A percentile compares a stretch with the other conserved stretches of the same genome.
phyloP scores from a whole-genome alignment of 2,329 filamentous ascomycete genomes.

The Cercospora sp. region DNA sequence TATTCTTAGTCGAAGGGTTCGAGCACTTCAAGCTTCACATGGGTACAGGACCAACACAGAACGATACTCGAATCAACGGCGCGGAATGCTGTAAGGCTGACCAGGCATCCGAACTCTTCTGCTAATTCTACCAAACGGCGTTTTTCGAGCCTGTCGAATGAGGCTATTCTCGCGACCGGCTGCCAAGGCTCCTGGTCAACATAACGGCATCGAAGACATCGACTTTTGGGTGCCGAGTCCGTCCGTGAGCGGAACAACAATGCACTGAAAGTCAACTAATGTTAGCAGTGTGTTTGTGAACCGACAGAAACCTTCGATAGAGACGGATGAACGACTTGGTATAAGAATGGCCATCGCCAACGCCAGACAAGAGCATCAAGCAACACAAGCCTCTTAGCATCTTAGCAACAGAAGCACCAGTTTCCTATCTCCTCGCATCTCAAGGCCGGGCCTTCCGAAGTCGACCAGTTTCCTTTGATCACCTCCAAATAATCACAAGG shows the following conservation, averaged over 20 bases:
- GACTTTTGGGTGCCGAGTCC: neutral
- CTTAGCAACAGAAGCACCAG: constrained; percentile 4
- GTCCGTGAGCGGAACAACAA: neutral
- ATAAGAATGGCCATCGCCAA: neutral
- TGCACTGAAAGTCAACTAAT: constrained; percentile 1
- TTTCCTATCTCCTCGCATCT: neutral
- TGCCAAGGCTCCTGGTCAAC: neutral
- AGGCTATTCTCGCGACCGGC: neutral
- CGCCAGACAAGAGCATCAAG: constrained; percentile 6
- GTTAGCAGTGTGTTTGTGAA: neutral
- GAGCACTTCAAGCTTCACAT: neutral
- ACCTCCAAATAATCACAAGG: neutral
- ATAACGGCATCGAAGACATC: neutral
- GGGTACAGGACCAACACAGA: neutral
- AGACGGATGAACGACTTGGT: neutral
- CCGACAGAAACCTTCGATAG: neutral
- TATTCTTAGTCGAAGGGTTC: neutral
- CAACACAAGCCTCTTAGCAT: constrained; percentile 4
- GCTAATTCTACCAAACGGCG: neutral
- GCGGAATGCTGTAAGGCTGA: constrained; percentile 3
- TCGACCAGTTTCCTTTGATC: neutral
- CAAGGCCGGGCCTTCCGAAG: neutral
- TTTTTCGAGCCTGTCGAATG: neutral
- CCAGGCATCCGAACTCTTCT: constrained; percentile 5
- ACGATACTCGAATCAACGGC: neutral